Evolutionary conservation across 1,284 basidiomycete species (phyloP).

Genomic region (Afroboletus lepidellus): DNA sequence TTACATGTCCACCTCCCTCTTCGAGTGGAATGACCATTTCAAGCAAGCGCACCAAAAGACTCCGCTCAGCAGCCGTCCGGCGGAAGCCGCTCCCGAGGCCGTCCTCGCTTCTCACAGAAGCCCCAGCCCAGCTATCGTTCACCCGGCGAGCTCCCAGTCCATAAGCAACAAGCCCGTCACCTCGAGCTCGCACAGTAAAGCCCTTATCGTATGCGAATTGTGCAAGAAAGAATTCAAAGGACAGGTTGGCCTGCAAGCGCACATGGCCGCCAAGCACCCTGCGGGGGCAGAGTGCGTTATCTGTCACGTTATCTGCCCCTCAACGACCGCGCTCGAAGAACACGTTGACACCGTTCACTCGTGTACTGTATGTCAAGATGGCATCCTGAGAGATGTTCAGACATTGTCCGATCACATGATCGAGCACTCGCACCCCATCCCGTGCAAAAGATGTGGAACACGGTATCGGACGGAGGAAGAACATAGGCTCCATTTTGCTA

Average conservation of each 20-base stretch:
- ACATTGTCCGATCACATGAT: conserved; percentile 30
- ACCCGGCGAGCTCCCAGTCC: conserved; percentile 19
- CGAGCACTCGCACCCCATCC: conserved; percentile 28
- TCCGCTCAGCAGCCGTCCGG: conserved; percentile 6
- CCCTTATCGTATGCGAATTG: conserved; percentile 18
- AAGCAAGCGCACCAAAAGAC: conserved; percentile 18
- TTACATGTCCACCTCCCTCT: conserved; percentile 19
- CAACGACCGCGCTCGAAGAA: conserved; percentile 24
- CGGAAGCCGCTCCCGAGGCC: conserved; percentile 1
- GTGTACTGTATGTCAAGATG: conserved; percentile 28
- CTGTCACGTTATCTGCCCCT: conserved; percentile 25
- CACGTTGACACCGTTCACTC: conserved; percentile 29
- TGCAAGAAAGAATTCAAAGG: conserved; percentile 30
- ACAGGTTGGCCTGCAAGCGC: conserved; percentile 25
- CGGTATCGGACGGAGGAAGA: conserved; percentile 33
- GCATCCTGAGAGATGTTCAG: conserved; percentile 27
- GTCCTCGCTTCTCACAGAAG: conserved; percentile 8
- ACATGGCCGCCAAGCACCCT: conserved; percentile 29
- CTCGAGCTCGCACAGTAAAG: conserved; percentile 11
- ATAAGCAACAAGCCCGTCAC: conserved; percentile 4
- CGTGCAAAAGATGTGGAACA: conserved; percentile 28
- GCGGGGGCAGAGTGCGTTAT: conserved; percentile 21
- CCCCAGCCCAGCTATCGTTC: conserved; percentile 17
- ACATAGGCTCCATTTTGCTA: conserved; percentile 23
- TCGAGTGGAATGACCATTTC: conserved; percentile 32